Base-by-base conservation (phyloP, 2,329 filamentous ascomycete species). In the Ilyonectria robusta region DNA sequence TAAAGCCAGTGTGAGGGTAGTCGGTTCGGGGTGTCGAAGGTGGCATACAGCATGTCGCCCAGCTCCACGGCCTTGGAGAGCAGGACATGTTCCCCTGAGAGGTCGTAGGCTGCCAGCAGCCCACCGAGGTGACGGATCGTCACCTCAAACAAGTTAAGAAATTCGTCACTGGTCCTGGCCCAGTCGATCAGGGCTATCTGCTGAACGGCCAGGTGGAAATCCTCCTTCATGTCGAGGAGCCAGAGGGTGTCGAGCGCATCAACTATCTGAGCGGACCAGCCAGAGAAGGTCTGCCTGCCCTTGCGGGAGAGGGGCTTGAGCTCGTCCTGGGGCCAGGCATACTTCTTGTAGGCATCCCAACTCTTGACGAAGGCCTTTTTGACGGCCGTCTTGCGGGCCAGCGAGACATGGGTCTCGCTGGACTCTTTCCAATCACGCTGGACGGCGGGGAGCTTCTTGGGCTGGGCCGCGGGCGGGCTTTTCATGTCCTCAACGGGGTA, bases 131-230 rank as follows among this genome's bases (percentile, higher is more conserved):
- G 85, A 31, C 86, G 82, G 69, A 88, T 88, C 31, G 86, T 91
- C 8, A 89, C 90, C 76, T 92, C 90, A 69, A 92, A 92, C n/a
- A 88, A 71, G 59, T 85, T 89, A 71, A 91, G 85, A 19, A 82
- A 80, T 2, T 78, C 73, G 35, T 80, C 77, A 4, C 75, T 78
- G 4, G 85, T 85, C 8, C 83, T 85, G 17, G 82, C 80, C 79
- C 88, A 91, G 76, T 91, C 86, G 68, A 91, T 88, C 33, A 81
- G 78, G 46, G 82, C 83, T n/a, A 85, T 80, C 48, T 79, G 72
- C 59, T 75, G 70, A 29, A 90, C 83, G 3, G 88, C 88, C 59
- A 82, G 76, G 51, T 80, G 76, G 69, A 91, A 90, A 62, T 91
- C 89, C 11, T 85, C 81, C 51, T 85, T 81, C 69, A 91, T 72